Evolutionary conservation across 2,329 filamentous ascomycete species (phyloP), one percentile per base, ranked within the genome.

Genomic region (Neospermospora avenae): DNA sequence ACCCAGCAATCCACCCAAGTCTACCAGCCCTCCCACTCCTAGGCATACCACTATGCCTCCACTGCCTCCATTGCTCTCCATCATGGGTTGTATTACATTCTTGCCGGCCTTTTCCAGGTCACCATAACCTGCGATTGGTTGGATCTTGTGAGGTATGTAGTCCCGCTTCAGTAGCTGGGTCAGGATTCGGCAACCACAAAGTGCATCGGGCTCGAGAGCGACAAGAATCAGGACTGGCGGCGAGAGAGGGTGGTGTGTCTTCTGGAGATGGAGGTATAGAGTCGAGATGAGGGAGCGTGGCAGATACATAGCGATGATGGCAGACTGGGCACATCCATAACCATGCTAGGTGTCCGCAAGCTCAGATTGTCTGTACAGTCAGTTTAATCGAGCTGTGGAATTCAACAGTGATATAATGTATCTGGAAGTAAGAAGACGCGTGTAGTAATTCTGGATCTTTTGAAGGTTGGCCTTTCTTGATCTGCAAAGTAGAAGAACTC

Each of bases 91-190:
- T 42, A 97, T 89, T 46, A 96, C 81, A 66, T 93, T 86, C 70
- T 84, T 83, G 48, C 93, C 93, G 22, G 88, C 88, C 68, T 85
- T 87, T 71, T 90, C 83, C 49, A 99, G 84, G 74, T 98, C 95
- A 66, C 85, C 87, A 84, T 97, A 98, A 58, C 95, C 95, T 20
- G 91, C 86, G 57, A 99, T 88, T 1, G 95, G 95, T 71, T 97
- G 91, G 71, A 98, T 96, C 77, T 97, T 98, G 78, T 98, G 93
- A 14, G 89, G 90, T 68, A 99, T 96, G 73, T 96, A 98, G 79
- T 99, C 95, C 80, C 93, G 89, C 77, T 96, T 97, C 62, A 99
- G 81, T n/a, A 99, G 82, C 54, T 89, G 84, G 2, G 93, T 96
- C 51, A 99, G 85, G 63, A 99, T 97, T 63, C 93, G 91, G 74